Evolutionary conservation across 768 basidiomycete species (phyloP).

Genomic region (Gloeostereum incarnatum): DNA sequence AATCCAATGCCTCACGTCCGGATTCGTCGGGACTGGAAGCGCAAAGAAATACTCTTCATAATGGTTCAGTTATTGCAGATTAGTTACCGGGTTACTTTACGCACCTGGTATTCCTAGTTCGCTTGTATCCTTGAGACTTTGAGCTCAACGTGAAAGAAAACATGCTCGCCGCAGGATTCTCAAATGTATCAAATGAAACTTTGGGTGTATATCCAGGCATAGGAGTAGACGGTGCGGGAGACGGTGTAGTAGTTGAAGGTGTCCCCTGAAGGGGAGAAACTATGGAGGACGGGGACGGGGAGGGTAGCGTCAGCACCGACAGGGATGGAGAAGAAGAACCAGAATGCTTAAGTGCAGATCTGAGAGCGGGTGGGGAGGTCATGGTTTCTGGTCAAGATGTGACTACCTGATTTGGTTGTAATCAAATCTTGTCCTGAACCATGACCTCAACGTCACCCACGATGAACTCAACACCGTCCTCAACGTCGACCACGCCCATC

Average conservation of each 20-base stretch:
- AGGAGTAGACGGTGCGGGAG: conserved; percentile 11
- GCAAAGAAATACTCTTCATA: conserved; percentile 68
- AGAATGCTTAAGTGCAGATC: conserved; percentile 46
- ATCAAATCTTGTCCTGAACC: not conserved
- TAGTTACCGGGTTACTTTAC: not conserved
- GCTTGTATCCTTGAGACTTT: conserved; percentile 73
- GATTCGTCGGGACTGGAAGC: conserved; percentile 86
- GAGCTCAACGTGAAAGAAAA: conserved; percentile 84
- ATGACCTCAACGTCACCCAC: conserved; percentile 8
- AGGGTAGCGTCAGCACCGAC: conserved; percentile 13
- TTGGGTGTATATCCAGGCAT: conserved; percentile 40
- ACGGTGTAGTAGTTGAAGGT: conserved; percentile 5
- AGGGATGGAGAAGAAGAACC: conserved; percentile 20
- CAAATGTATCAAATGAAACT: conserved; percentile 85
- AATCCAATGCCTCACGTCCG: conserved; percentile 82
- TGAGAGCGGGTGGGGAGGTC: conserved; percentile 21
- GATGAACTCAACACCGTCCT: conserved; percentile 1
- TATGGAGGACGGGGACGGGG: conserved; percentile 9
- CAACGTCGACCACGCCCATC: conserved; percentile 1
- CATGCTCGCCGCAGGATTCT: conserved; percentile 73
- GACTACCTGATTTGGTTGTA: not conserved
- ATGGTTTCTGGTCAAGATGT: not conserved
- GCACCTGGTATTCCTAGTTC: conserved; percentile 54
- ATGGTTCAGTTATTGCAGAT: not conserved
- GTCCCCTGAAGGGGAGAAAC: conserved; percentile 8